Evolutionary conservation across 2,329 filamentous ascomycete genomes (phyloP), one percentile per base, ranked within the genome.

Genomic region (Sporothrix pallida): DNA sequence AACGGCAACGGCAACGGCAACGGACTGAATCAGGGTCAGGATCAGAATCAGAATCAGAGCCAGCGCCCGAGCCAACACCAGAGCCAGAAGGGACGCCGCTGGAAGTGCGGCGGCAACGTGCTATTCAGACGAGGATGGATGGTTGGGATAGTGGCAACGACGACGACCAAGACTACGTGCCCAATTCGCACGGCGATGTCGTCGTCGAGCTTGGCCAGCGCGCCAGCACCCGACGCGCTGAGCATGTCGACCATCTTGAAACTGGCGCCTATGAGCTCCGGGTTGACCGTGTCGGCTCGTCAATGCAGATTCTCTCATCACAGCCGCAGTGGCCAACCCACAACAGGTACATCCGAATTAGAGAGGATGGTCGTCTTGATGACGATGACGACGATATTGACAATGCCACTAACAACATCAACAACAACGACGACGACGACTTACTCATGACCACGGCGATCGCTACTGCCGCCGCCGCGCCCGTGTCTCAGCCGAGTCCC

Each of bases 351-450:
- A 37, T 37, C 31, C 31, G 31, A 37, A 37, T 37, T 37, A 37
- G 31, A 37, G 31, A 37, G 31, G 31, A 37, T 5, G 31, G 31
- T 37, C 31, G 4, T 37, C 31, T 37, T 37, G 31, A 37, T 37
- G 31, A 37, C 31, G 52, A 70, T 8, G 20, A 48, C 52, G 54
- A 60, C 44, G 69, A 37, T 3, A 42, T 26, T 23, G 69, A 46
- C 63, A 42, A 63, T 7, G 52, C n/a, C 72, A 12, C 52, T 13
- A 42, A 63, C 15, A 26, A 73, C 42, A 20, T 37, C 31, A 20
- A 68, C 20, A 31, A 26, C 23, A 44, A 65, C 13, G 46, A 52
- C 12, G 31, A 69, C 13, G 31, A 17, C 52, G n/a, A 50, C 50
- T 17, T 20, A 9, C 42, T 48, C 12, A 67, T 67, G 62, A 67